Percentiles rank a stretch among this genome's conserved stretches.
These are phyloP conservation scores for Spiraea crenata DNA, from an alignment of 331 rosid species.

Conservation along the genomic window DNA sequence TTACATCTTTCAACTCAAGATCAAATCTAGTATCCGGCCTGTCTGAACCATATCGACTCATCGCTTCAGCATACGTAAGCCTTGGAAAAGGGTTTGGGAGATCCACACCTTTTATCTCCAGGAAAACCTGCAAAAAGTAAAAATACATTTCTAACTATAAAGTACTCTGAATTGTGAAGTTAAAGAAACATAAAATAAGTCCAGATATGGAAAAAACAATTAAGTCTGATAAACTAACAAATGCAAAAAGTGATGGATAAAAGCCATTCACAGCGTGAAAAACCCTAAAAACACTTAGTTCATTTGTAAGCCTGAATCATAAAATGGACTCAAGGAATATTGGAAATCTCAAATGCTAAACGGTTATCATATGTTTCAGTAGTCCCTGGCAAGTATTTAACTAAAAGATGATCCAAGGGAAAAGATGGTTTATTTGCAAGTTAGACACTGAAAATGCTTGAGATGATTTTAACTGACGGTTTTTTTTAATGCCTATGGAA, in stretches of 20 bases:
- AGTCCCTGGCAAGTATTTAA: neutral
- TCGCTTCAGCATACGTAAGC: constrained; percentile 98
- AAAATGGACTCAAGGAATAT: neutral
- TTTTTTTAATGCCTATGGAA: neutral
- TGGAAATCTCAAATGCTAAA: neutral
- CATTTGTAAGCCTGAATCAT: neutral
- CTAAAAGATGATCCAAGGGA: too few relatives aligned
- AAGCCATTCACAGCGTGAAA: neutral
- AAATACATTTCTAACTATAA: constrained; percentile 20
- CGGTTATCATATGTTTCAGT: neutral
- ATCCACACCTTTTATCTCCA: constrained; percentile 74
- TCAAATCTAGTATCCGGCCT: constrained; percentile 87
- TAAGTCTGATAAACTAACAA: too few relatives aligned
- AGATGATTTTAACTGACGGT: neutral
- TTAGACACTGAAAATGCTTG: neutral
- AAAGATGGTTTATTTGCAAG: constrained; percentile 2
- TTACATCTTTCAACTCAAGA: constrained; percentile 89
- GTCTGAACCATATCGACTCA: constrained; percentile 89
- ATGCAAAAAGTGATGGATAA: neutral
- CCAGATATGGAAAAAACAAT: constrained; percentile 7
- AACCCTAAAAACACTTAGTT: neutral
- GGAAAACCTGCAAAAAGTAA: constrained; percentile 69
- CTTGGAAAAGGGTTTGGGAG: constrained; percentile 91
- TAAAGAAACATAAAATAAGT: constrained; percentile 7
- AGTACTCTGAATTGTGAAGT: constrained; percentile 16